Percentiles rank a stretch among this genome's conserved stretches.
Conservation (phyloP, 768 basidiomycete species). For the Phanerochaete carnosa region DNA sequence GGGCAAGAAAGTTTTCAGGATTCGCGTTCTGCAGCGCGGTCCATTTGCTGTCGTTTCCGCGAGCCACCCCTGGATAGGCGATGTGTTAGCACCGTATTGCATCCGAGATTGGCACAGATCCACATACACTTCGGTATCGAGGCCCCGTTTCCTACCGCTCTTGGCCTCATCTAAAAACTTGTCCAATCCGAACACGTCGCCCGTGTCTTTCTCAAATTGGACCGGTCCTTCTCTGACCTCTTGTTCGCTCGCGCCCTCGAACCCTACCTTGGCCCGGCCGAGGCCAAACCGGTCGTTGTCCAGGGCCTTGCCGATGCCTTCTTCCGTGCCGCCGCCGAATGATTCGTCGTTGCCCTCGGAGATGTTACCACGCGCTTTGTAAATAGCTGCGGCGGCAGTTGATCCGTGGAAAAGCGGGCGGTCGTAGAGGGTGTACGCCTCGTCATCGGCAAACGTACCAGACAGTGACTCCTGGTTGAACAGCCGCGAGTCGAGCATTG, state of each 20-base stretch:
- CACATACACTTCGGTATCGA: constrained; percentile 73
- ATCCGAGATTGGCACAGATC: neutral
- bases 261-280: constrained; percentile 80
- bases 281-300: constrained; percentile 93
- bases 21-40: constrained; percentile 51
- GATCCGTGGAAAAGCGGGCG: constrained; percentile 95
- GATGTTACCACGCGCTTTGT: constrained; percentile 91
- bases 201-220: constrained; percentile 96
- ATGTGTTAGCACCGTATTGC: neutral
- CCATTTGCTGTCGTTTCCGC: constrained; percentile 67
- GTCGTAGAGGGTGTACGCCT: constrained; percentile 94
- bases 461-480: constrained; percentile 95
- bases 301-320: constrained; percentile 87
- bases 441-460: constrained; percentile 83
- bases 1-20: constrained; percentile 10
- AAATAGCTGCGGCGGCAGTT: constrained; percentile 97
- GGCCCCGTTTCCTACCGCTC: constrained; percentile 86
- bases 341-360: constrained; percentile 84
- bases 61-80: constrained; percentile 44
- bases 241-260: constrained; percentile 86
- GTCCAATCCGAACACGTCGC: constrained; percentile 96
- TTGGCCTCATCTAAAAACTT: constrained; percentile 98
- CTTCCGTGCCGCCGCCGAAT: constrained; percentile 93
- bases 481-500: constrained; percentile 93
- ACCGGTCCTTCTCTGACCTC: constrained; percentile 91